Evolutionary conservation across 345 rosid species (phyloP).

Genomic region (Camelina neglecta): DNA sequence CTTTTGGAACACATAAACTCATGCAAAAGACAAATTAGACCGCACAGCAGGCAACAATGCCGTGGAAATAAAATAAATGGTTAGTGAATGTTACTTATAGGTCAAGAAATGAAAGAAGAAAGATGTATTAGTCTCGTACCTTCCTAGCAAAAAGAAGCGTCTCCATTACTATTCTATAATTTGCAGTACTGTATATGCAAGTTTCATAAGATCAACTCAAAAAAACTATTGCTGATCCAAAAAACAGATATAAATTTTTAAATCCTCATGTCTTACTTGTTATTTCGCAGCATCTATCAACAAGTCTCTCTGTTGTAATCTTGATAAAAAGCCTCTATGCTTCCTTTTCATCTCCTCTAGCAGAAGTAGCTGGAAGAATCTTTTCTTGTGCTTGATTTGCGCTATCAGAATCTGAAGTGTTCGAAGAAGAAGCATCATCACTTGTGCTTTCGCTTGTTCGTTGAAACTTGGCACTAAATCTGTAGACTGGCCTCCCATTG

Average conservation of each 20-base stretch:
- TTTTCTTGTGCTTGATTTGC: conserved; percentile 39
- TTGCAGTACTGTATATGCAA: too few species aligned
- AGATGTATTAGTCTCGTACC: too few species aligned
- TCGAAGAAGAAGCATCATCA: conserved; percentile 28
- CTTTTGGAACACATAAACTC: not conserved
- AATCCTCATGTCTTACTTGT: too few species aligned
- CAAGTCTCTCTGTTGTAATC: too few species aligned
- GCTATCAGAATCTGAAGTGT: conserved; percentile 37
- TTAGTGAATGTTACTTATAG: not conserved
- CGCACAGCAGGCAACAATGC: not conserved
- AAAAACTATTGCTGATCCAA: too few species aligned
- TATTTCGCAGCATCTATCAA: too few species aligned
- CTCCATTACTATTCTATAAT: too few species aligned
- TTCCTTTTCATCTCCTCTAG: conserved; percentile 26
- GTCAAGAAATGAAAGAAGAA: not conserved
- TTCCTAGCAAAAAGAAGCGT: too few species aligned
- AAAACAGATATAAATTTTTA: too few species aligned
- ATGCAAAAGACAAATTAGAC: not conserved
- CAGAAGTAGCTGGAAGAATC: conserved; percentile 4
- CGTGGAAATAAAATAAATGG: not conserved
- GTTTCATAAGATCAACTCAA: too few species aligned
- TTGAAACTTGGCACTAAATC: not conserved
- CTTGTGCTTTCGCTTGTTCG: conserved; percentile 30
- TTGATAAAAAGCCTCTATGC: too few species aligned
- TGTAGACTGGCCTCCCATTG: not conserved